Evolutionary conservation across 352 stramenopile species (phyloP), one percentile per base, ranked within the genome.

Genomic region (Phytophthora tubulina): DNA sequence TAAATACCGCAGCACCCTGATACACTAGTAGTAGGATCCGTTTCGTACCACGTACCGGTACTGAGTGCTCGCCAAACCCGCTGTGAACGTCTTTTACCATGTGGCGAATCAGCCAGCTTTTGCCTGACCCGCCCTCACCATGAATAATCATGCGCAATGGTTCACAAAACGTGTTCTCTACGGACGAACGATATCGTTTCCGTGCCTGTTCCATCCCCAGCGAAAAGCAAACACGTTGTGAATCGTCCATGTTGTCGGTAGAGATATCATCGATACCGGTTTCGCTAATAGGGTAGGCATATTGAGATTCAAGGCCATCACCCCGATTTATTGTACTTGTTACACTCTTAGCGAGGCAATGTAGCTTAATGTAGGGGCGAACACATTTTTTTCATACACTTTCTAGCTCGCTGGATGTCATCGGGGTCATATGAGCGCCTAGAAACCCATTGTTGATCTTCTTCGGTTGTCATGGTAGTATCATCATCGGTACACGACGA

Each of bases 1-100:
- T 61, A 14, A 61, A 51, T 2, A 27, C 54, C 8, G 54, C 54
- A 3, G 54, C 51, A 10, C 39, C 54, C 15, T 61, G 55, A 21
- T 60, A 36, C 2, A 21, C 52, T 33, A 60, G 17, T 17, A 60
- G 36, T 4, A 50, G 17, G 6, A 60, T 21, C 7, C 52, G 35
- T 36, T 15, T 56, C 7, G 49, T 42, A 27, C 9, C 14, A 5
- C 31, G 30, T 4, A 30, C 9, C 6, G 49, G 13, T 15, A 11
- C 14, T 3, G 14, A 2, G 9, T 56, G 31, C 13, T 56, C 49
- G 2, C 49, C 31, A 27, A 56, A 56, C 4, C 41, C 49, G 14
- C 21, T 56, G 10, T 56, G 49, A 3, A 44, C 10, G 30, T 41
- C 49, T 14, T 56, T 56, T 5, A 55, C 30, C 9, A 55, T 31